phyloP scores from a whole-genome alignment of 2,329 filamentous ascomycete genomes.

The Clonostachys solani region DNA sequence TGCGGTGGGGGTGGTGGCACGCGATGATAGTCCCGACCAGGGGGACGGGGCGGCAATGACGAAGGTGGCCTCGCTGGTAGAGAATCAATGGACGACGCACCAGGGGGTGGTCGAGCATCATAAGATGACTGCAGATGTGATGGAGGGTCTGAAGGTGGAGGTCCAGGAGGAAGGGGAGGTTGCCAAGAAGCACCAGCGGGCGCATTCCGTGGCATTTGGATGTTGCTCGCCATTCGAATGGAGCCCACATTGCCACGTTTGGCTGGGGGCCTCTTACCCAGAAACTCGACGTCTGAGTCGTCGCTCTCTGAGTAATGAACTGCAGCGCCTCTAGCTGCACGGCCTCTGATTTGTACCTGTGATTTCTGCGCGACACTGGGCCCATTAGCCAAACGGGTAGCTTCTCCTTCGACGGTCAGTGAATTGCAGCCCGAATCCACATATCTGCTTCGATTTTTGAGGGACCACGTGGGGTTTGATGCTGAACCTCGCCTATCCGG shows the following conservation, averaged over 20 bases:
- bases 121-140: conserved; percentile 15
- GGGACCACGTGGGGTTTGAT: conserved; percentile 45
- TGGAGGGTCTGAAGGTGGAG: conserved; percentile 15
- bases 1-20: background rate
- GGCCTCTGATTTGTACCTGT: conserved; percentile 25
- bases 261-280: conserved; percentile 25
- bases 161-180: conserved; percentile 29
- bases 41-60: background rate
- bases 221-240: conserved; percentile 33
- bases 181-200: conserved; percentile 9
- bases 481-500: conserved; percentile 12
- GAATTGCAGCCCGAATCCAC: conserved; percentile 37
- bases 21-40: background rate
- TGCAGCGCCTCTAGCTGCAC: conserved; percentile 26
- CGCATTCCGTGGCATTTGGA: conserved; percentile 25
- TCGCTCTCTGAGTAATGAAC: conserved; percentile 42
- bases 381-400: background rate
- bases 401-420: conserved; percentile 28
- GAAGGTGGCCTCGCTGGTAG: background rate
- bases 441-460: conserved; percentile 42
- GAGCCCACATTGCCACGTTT: conserved; percentile 20
- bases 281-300: conserved; percentile 39
- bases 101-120: background rate
- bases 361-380: conserved; percentile 8
- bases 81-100: background rate